Conservation (phyloP, 1,284 basidiomycete genomes). For the Ceratobasidium sp. region DNA sequence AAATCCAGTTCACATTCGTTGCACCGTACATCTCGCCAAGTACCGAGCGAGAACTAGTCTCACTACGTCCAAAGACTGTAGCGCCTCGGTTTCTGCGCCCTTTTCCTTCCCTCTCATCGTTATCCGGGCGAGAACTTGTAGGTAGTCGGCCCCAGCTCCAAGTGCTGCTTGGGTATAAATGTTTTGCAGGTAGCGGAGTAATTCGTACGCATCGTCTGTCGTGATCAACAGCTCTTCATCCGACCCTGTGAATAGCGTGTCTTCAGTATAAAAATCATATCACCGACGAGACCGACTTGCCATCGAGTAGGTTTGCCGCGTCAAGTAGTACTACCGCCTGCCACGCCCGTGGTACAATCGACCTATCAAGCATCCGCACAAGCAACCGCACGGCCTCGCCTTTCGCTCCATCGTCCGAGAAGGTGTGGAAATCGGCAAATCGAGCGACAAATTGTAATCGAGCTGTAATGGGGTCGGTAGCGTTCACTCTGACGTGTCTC, state of each 20-base stretch:
- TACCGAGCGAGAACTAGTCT: slow-evolving; percentile 42
- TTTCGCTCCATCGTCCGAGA: slow-evolving; percentile 41
- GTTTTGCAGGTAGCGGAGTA: slow-evolving; percentile 42
- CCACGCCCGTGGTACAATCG: slow-evolving; percentile 44
- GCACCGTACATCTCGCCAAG: slow-evolving; percentile 40
- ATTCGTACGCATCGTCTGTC: slow-evolving; percentile 42
- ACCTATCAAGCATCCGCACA: slow-evolving; percentile 40
- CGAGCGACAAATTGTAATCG: slow-evolving; percentile 41
- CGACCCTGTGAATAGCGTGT: slow-evolving; percentile 10
- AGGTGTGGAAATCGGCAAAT: slow-evolving; percentile 42
- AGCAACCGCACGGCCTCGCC: slow-evolving; percentile 39
- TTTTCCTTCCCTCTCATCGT: slow-evolving; percentile 28
- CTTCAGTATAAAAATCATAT: neutral
- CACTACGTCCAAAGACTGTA: slow-evolving; percentile 42
- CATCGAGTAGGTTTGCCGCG: slow-evolving; percentile 41
- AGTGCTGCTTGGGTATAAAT: slow-evolving; percentile 42
- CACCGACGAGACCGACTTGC: slow-evolving; percentile 20
- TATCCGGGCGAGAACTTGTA: slow-evolving; percentile 37
- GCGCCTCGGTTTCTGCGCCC: slow-evolving; percentile 31
- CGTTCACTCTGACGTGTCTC: slow-evolving; percentile 37
- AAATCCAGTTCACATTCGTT: neutral
- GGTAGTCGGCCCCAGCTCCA: slow-evolving; percentile 41
- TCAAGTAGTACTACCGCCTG: slow-evolving; percentile 43
- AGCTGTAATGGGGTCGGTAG: slow-evolving; percentile 33
- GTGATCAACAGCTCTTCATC: slow-evolving; percentile 42